phyloP scores from a whole-genome alignment of 2,329 filamentous ascomycete genomes.

The Paecilomyces variotii region DNA sequence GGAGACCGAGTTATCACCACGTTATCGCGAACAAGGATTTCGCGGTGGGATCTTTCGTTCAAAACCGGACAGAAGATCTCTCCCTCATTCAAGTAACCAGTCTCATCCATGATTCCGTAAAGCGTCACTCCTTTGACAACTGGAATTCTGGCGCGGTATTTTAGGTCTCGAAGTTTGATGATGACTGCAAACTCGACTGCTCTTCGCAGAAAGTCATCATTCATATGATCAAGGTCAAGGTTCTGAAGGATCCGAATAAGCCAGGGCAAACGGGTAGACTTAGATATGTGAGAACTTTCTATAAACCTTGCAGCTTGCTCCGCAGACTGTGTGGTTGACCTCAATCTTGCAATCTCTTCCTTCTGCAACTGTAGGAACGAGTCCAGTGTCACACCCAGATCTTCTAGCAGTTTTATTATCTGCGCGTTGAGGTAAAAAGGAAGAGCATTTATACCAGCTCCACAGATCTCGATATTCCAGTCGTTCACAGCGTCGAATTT shows the following conservation, averaged over 20 bases:
- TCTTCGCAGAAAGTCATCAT: constrained; percentile 61
- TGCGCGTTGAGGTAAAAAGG: constrained; percentile 68
- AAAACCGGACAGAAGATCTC: constrained; percentile 61
- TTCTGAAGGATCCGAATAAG: constrained; percentile 52
- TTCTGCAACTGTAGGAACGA: constrained; percentile 61
- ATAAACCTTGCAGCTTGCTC: constrained; percentile 60
- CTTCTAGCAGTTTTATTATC: constrained; percentile 79
- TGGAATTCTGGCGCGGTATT: constrained; percentile 69
- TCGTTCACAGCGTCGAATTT: constrained; percentile 50
- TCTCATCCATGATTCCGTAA: constrained; percentile 80
- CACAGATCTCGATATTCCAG: constrained; percentile 29
- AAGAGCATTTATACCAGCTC: constrained; percentile 58
- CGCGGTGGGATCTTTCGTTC: constrained; percentile 20
- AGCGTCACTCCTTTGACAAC: constrained; percentile 64
- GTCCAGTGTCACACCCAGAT: constrained; percentile 52
- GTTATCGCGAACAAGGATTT: constrained; percentile 24
- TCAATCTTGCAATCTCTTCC: constrained; percentile 53
- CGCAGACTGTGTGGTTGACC: constrained; percentile 49
- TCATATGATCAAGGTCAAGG: constrained; percentile 56
- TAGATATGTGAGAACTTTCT: constrained; percentile 53
- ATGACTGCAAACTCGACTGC: constrained; percentile 63
- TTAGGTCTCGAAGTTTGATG: constrained; percentile 63
- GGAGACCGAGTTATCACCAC: constrained; percentile 70
- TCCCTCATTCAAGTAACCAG: constrained; percentile 55
- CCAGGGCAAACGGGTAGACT: constrained; percentile 51